phyloP scores from a whole-genome alignment of 2,329 filamentous ascomycete genomes.

The Colletotrichum neosansevieriae region DNA sequence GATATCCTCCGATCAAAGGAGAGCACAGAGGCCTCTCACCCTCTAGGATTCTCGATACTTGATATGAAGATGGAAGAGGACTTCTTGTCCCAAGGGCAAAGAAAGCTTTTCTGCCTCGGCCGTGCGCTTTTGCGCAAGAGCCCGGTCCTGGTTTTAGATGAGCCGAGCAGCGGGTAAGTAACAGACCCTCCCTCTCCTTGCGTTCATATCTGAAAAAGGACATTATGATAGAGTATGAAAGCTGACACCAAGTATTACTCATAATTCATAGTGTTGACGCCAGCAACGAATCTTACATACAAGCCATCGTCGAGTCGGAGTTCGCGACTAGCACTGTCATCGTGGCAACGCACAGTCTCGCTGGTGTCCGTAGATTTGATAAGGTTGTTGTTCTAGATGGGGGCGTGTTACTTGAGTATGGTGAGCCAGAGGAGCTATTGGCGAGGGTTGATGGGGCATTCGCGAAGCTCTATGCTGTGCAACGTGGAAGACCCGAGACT shows the following conservation, averaged over 20 bases:
- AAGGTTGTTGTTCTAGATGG: slow-evolving; percentile 27
- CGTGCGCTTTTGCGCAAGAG: slow-evolving; percentile 55
- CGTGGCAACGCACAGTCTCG: slow-evolving; percentile 25
- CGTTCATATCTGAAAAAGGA: slow-evolving; percentile 22
- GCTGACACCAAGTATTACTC: slow-evolving; percentile 3
- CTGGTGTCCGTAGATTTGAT: slow-evolving; percentile 24
- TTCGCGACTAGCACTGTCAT: slow-evolving; percentile 26
- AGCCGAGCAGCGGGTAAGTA: slow-evolving; percentile 68
- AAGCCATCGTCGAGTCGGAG: slow-evolving; percentile 20
- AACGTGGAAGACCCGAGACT: slow-evolving; percentile 24
- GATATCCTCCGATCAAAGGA: slow-evolving; percentile 52
- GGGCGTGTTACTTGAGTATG: slow-evolving; percentile 25
- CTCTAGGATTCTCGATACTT: slow-evolving; percentile 11
- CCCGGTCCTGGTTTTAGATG: slow-evolving; percentile 50
- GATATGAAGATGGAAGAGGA: slow-evolving; percentile 48
- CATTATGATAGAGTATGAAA: slow-evolving; percentile 19
- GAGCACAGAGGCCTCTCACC: slow-evolving; percentile 52
- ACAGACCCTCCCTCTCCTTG: slow-evolving; percentile 15
- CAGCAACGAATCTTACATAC: slow-evolving; percentile 20
- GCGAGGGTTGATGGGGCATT: slow-evolving; percentile 25
- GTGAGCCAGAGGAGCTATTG: slow-evolving; percentile 28
- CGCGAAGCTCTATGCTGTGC: slow-evolving; percentile 29
- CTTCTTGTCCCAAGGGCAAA: slow-evolving; percentile 65
- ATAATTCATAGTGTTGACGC: slow-evolving; percentile 23
- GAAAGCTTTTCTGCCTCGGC: slow-evolving; percentile 62